Evolutionary conservation across 2,329 filamentous ascomycete species (phyloP).

Genomic region (Grosmannia penicillata): DNA sequence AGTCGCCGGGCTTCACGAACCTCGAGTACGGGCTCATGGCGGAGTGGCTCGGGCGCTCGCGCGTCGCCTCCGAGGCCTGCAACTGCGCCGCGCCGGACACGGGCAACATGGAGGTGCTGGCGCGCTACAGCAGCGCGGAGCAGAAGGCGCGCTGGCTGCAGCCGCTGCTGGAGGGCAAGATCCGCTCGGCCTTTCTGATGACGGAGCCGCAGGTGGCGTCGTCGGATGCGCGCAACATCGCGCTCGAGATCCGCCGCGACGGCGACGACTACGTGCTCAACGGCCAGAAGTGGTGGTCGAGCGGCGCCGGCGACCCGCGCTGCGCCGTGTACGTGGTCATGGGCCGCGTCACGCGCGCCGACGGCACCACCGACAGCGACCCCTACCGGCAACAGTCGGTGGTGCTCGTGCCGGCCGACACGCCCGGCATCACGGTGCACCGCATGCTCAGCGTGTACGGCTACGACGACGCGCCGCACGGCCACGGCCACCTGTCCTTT

Average conservation of each 20-base stretch:
- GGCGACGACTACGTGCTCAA: constrained; percentile 86
- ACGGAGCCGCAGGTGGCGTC: constrained; percentile 82
- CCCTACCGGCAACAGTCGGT: constrained; percentile 88
- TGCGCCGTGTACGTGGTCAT: constrained; percentile 94
- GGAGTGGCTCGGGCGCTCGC: constrained; percentile 81
- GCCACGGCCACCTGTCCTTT: constrained; percentile 87
- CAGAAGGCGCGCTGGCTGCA: constrained; percentile 77
- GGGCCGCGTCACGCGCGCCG: constrained; percentile 57
- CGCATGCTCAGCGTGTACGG: constrained; percentile 89
- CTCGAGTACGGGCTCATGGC: constrained; percentile 97
- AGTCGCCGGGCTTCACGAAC: constrained; percentile 88
- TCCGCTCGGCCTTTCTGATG: constrained; percentile 85
- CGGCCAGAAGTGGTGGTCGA: constrained; percentile 98
- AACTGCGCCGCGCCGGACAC: constrained; percentile 89
- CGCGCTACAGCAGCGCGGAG: constrained; percentile 74
- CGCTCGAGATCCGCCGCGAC: constrained; percentile 67
- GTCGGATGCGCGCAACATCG: constrained; percentile 85
- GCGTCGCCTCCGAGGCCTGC: constrained; percentile 68
- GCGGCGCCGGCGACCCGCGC: constrained; percentile 80
- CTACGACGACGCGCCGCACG: constrained; percentile 96
- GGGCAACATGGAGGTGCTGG: constrained; percentile 89
- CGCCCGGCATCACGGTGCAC: constrained; percentile 79
- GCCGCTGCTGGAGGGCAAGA: constrained; percentile 70
- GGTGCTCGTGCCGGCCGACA: constrained; percentile 67
- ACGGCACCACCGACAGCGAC: constrained; percentile 52